These are phyloP conservation scores for Forsythia viridissima DNA, from an alignment of 257 asterid species.

Conservation along the genomic window DNA sequence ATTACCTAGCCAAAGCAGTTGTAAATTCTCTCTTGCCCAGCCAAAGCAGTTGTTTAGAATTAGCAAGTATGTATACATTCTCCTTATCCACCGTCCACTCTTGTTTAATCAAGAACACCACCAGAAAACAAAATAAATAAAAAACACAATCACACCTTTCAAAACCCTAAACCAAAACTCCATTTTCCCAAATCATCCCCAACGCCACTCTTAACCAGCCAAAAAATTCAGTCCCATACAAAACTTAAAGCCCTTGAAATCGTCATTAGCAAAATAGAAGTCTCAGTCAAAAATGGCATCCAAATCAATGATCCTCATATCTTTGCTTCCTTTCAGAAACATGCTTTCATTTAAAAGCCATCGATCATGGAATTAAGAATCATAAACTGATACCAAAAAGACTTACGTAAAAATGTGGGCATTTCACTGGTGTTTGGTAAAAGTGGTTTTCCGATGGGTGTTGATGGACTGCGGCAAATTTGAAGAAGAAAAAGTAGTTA, in stretches of 20 bases:
- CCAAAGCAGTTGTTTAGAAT: no score
- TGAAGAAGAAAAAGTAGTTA: no score
- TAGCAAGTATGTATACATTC: neutral
- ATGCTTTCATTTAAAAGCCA: slow-evolving; percentile 60
- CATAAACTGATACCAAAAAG: slow-evolving; percentile 62
- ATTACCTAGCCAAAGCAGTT: no score
- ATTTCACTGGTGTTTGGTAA: slow-evolving; percentile 21
- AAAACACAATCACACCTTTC: slow-evolving; percentile 20
- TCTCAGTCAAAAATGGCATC: slow-evolving; percentile 54
- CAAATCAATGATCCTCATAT: slow-evolving; percentile 58
- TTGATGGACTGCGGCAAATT: no score
- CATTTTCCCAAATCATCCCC: slow-evolving; percentile 53
- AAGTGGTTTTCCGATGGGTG: no score
- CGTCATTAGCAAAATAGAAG: slow-evolving; percentile 51
- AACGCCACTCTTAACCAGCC: slow-evolving; percentile 52
- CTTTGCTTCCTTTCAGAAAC: slow-evolving; percentile 78
- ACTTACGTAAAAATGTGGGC: slow-evolving; percentile 63
- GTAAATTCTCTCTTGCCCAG: no score
- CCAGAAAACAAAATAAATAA: slow-evolving; percentile 26
- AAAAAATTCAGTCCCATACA: slow-evolving; percentile 37
- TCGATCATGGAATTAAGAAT: slow-evolving; percentile 47
- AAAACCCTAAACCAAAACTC: slow-evolving; percentile 27
- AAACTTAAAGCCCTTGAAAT: slow-evolving; percentile 66
- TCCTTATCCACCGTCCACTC: slow-evolving; percentile 13
- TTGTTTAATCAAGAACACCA: slow-evolving; percentile 18